These are phyloP conservation scores for Sporothrix euskadiensis DNA, from an alignment of 2,329 filamentous ascomycete species.

Conservation along the genomic window DNA sequence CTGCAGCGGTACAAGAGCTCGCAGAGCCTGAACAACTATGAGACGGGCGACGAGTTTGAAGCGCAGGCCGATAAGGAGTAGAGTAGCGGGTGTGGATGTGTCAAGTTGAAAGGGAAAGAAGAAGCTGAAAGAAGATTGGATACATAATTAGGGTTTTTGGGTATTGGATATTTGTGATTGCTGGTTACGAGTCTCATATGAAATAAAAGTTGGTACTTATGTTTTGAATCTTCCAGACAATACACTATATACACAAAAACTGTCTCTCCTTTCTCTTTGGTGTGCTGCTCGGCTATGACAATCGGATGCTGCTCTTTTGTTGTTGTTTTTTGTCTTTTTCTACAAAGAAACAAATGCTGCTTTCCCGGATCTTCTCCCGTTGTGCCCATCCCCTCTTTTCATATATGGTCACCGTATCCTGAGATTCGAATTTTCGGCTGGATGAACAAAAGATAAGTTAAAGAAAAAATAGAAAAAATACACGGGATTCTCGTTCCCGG, in stretches of 20 bases:
- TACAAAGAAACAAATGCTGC: constrained; percentile 20
- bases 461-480: constrained; percentile 11
- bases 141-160: neutral
- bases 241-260: constrained; percentile 19
- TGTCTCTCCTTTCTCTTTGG: neutral
- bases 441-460: constrained; percentile 12
- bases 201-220: constrained; percentile 11
- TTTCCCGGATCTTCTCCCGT: neutral
- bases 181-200: neutral
- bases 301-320: constrained; percentile 15
- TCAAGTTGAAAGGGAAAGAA: too few relatives aligned
- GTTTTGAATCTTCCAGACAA: constrained; percentile 7
- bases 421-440: neutral
- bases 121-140: neutral
- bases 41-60: constrained; percentile 52
- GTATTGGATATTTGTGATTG: neutral
- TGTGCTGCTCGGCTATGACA: neutral
- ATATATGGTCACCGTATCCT: neutral
- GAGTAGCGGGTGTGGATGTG: neutral
- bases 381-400: neutral
- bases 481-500: constrained; percentile 1
- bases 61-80: constrained; percentile 38
- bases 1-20: constrained; percentile 69
- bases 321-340: neutral
- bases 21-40: constrained; percentile 44